phyloP scores from a whole-genome alignment of 768 basidiomycete genomes.

The Suillus tomentosus region DNA sequence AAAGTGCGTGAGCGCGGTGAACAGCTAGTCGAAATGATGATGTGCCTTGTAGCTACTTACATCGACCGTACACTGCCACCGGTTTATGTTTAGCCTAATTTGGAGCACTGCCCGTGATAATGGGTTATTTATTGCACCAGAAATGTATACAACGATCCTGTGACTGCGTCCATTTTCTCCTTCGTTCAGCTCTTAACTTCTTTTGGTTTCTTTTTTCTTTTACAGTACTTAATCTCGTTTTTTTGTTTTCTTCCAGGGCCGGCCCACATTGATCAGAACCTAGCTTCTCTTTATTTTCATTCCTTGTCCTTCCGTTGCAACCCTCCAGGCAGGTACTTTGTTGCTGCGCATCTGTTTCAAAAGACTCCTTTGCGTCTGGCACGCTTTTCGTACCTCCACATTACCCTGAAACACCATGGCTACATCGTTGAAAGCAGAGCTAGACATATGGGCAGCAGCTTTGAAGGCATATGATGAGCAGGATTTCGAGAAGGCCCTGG shows the following conservation, averaged over 20 bases:
- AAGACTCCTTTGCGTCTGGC: conserved; percentile 26
- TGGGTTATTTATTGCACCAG: neutral
- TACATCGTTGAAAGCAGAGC: conserved; percentile 65
- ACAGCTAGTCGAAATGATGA: neutral
- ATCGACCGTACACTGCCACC: neutral
- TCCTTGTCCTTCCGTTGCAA: conserved; percentile 5
- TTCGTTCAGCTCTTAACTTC: conserved; percentile 1
- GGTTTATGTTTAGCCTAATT: neutral
- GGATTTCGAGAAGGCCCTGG: conserved; percentile 74
- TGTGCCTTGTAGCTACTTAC: neutral
- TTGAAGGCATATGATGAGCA: conserved; percentile 86
- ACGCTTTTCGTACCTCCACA: conserved; percentile 18
- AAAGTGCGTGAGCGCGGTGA: too few species aligned
- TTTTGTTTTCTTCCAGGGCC: neutral
- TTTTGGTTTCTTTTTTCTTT: neutral
- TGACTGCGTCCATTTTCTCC: neutral
- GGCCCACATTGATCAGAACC: neutral
- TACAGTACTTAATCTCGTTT: too few species aligned
- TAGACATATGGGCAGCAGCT: conserved; percentile 87
- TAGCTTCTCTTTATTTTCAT: neutral
- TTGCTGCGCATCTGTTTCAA: conserved; percentile 17
- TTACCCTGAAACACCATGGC: conserved; percentile 22
- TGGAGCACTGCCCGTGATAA: neutral
- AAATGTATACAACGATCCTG: neutral
- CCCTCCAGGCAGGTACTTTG: neutral